A percentile compares a stretch with the other conserved stretches of the same genome.
phyloP scores from a whole-genome alignment of 169 alveolate species.

The Besnoitia besnoiti region DNA sequence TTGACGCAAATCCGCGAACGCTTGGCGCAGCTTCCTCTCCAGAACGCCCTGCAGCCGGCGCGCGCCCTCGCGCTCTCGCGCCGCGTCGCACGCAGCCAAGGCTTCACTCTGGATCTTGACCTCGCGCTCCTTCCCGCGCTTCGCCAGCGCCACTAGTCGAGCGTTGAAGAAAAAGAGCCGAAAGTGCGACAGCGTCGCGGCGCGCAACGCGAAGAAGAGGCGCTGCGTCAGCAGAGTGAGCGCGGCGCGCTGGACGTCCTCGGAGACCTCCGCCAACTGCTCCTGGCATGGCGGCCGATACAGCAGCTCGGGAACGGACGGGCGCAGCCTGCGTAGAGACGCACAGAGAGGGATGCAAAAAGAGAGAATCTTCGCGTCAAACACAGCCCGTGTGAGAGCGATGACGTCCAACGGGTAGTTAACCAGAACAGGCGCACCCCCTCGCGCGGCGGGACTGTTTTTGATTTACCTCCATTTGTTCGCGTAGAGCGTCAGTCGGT shows the following conservation, averaged over 20 bases:
- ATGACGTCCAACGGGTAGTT: not conserved
- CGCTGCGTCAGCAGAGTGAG: slow-evolving; percentile 11
- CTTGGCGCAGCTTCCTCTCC: not conserved
- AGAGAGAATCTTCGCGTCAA: not conserved
- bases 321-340: slow-evolving; percentile 50
- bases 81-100: not conserved
- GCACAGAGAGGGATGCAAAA: not conserved
- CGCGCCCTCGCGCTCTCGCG: slow-evolving; percentile 3
- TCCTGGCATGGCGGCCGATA: slow-evolving; percentile 64
- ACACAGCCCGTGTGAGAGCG: not conserved
- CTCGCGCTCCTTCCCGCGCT: not conserved
- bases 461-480: not conserved
- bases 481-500: not conserved
- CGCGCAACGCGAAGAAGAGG: not conserved
- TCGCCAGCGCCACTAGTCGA: slow-evolving; percentile 22
- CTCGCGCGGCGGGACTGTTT: not conserved
- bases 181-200: not conserved
- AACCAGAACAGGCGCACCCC: not conserved
- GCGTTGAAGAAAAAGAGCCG: slow-evolving; percentile 31
- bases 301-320: slow-evolving; percentile 58
- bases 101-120: not conserved
- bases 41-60: not conserved
- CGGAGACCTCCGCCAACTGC: slow-evolving; percentile 53
- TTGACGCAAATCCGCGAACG: not conserved
- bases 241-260: slow-evolving; percentile 50